Evolutionary conservation across 108 stramenopile species (phyloP).

Genomic region (Fistulifera pelliculosa): DNA sequence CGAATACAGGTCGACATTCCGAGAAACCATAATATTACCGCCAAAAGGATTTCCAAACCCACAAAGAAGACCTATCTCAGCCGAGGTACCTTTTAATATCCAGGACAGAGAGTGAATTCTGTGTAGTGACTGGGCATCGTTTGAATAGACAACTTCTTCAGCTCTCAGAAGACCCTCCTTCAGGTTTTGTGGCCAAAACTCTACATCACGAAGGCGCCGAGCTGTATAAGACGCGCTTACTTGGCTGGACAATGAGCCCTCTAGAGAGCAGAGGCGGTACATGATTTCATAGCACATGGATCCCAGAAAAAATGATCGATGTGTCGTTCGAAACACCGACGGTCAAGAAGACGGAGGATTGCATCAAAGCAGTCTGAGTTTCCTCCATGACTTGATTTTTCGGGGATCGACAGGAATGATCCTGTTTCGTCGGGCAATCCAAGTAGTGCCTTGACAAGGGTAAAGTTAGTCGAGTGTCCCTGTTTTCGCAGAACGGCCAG

Average conservation of each 20-base stretch:
- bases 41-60: not conserved
- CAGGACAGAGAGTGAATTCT: not conserved
- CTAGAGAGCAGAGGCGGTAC: slow-evolving; percentile 28
- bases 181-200: slow-evolving; percentile 18
- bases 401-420: slow-evolving; percentile 25
- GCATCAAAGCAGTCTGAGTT: slow-evolving; percentile 46
- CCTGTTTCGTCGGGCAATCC: no score
- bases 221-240: slow-evolving; percentile 12
- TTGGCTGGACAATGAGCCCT: not conserved
- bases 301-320: slow-evolving; percentile 31
- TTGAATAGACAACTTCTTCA: not conserved
- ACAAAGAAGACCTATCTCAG: not conserved
- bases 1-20: not conserved
- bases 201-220: slow-evolving; percentile 23
- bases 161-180: slow-evolving; percentile 3
- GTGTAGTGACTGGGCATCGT: slow-evolving; percentile 1
- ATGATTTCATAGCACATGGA: slow-evolving; percentile 60
- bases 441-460: no score
- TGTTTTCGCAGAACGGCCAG: slow-evolving; percentile 21
- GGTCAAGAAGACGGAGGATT: slow-evolving; percentile 41
- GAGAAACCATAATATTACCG: not conserved
- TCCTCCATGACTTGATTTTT: slow-evolving; percentile 21
- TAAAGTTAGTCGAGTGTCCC: slow-evolving; percentile 14
- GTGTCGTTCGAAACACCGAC: slow-evolving; percentile 25
- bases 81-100: not conserved